Evolutionary conservation across 305 asterid species (phyloP).

Genomic region (Fraxinus platypoda): DNA sequence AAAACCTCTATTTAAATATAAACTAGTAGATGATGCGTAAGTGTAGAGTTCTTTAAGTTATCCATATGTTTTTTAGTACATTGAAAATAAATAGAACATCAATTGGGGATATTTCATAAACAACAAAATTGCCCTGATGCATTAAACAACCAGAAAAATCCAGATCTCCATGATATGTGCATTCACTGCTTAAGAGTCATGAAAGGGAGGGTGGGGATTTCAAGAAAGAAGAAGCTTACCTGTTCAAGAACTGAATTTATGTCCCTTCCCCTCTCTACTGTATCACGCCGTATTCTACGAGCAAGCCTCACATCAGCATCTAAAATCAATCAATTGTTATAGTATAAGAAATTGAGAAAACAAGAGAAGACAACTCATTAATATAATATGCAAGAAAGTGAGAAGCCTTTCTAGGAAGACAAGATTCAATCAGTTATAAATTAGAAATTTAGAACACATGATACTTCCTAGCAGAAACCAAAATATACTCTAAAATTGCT

Average conservation of each 20-base stretch:
- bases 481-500: conserved; percentile 7
- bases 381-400: not conserved
- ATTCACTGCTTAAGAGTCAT: not conserved
- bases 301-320: conserved; percentile 99
- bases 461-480: not conserved
- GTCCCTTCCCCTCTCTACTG: conserved; percentile 95
- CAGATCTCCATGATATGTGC: not conserved
- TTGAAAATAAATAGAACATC: not conserved
- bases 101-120: not conserved
- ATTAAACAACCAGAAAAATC: not conserved
- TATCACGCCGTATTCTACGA: conserved; percentile 97
- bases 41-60: not conserved
- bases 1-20: not conserved
- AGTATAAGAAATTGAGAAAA: not conserved
- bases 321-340: conserved; percentile 26
- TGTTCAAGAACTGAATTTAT: conserved; percentile 89
- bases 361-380: conserved; percentile 5
- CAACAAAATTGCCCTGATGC: not conserved
- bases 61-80: not conserved
- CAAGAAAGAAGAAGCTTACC: conserved; percentile 47
- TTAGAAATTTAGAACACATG: not conserved
- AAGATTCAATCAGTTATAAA: not conserved
- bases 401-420: not conserved
- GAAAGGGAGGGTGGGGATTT: not conserved
- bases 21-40: not conserved